Conservation (phyloP, 495 filamentous ascomycete species). For the Penicillium salamii region DNA sequence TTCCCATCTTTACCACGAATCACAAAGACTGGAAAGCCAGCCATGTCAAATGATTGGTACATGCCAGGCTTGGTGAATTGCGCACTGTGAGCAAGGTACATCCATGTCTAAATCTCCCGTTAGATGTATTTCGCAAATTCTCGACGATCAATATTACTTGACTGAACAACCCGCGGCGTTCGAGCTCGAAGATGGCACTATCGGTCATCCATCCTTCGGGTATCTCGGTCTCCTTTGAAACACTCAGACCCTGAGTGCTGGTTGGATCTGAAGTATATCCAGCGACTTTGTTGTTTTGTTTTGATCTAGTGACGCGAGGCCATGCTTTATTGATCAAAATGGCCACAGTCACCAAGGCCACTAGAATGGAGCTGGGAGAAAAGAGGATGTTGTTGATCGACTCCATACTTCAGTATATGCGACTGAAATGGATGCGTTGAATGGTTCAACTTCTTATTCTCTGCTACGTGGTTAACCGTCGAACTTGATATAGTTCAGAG, state of each 20-base stretch:
- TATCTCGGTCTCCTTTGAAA: constrained; percentile 38
- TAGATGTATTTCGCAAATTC: neutral
- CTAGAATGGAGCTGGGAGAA: constrained; percentile 13
- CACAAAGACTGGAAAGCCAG: constrained; percentile 49
- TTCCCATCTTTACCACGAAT: constrained; percentile 44
- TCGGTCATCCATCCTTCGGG: constrained; percentile 47
- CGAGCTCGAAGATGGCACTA: constrained; percentile 46
- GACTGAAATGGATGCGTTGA: too few relatives aligned
- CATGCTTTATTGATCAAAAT: constrained; percentile 13
- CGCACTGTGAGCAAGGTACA: constrained; percentile 44
- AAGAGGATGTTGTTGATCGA: constrained; percentile 8
- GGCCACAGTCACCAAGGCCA: constrained; percentile 12
- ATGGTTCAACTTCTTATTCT: neutral
- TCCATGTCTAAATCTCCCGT: constrained; percentile 37
- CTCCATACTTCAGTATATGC: too few relatives aligned
- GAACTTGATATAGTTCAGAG: constrained; percentile 15
- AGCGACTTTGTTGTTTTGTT: neutral
- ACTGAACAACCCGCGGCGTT: constrained; percentile 52
- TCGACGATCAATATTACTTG: constrained; percentile 21
- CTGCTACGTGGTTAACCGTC: neutral
- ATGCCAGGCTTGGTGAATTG: constrained; percentile 48
- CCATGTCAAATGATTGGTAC: constrained; percentile 47
- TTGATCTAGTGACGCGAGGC: constrained; percentile 6
- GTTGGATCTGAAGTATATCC: neutral
- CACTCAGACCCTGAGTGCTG: neutral